A percentile compares a stretch with the other conserved stretches of the same genome.
These are phyloP conservation scores for Ceratocystis lukuohia DNA, from an alignment of 2,329 filamentous ascomycete species.

Conservation along the genomic window DNA sequence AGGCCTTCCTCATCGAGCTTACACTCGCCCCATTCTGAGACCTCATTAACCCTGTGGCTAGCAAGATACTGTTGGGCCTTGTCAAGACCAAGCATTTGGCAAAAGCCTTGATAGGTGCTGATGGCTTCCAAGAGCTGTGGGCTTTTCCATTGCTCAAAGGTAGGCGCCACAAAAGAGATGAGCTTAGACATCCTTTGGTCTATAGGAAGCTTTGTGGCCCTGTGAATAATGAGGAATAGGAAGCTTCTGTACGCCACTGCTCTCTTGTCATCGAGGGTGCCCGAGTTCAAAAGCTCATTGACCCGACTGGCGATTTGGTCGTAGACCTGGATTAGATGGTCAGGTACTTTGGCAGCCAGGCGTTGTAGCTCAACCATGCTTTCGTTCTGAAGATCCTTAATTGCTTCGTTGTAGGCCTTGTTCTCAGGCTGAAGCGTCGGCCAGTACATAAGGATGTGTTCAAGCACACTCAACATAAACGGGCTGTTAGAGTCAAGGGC, in stretches of 20 bases:
- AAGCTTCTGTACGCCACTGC: constrained; percentile 80
- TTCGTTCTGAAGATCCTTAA: constrained; percentile 75
- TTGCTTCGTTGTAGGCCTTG: constrained; percentile 67
- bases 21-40: constrained; percentile 71
- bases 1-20: constrained; percentile 68
- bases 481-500: constrained; percentile 62
- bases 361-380: constrained; percentile 80
- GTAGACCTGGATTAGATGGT: constrained; percentile 78
- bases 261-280: constrained; percentile 65
- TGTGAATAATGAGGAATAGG: constrained; percentile 87
- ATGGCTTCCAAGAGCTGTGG: constrained; percentile 53
- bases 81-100: constrained; percentile 62
- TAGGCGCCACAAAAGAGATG: constrained; percentile 64
- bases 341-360: constrained; percentile 78
- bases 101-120: constrained; percentile 67
- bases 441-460: constrained; percentile 78
- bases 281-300: constrained; percentile 61
- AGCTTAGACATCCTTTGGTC: constrained; percentile 59
- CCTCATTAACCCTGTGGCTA: constrained; percentile 55
- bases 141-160: constrained; percentile 68
- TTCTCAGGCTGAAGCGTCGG: constrained; percentile 59
- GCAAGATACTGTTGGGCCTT: constrained; percentile 70
- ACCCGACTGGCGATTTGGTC: constrained; percentile 74
- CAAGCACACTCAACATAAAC: constrained; percentile 79
- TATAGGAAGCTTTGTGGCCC: constrained; percentile 60